Conservation (phyloP, 805 yeast genomes). For the Myxozyma lipomycoides region DNA sequence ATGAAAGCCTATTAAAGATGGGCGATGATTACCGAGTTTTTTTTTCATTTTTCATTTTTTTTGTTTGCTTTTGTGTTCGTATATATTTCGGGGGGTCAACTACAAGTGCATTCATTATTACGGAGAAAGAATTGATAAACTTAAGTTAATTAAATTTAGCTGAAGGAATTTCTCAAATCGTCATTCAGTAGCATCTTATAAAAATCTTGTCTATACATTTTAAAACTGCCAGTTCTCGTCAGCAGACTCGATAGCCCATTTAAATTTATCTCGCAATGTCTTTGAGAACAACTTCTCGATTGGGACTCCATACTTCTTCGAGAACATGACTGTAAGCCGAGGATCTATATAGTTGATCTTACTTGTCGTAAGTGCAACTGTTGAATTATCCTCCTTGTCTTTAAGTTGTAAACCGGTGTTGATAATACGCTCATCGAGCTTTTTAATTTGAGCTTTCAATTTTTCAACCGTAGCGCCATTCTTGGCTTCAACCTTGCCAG, state of each 20-base stretch:
- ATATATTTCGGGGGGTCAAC: too few species aligned
- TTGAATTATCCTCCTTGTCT: constrained; percentile 91
- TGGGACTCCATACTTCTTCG: constrained; percentile 82
- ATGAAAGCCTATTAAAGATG: background rate
- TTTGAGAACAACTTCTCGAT: constrained; percentile 88
- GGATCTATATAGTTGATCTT: constrained; percentile 96
- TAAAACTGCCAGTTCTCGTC: constrained; percentile 85
- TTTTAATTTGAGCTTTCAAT: constrained; percentile 64
- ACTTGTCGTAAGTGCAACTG: constrained; percentile 88
- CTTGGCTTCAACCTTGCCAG: constrained; percentile 52
- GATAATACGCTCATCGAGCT: constrained; percentile 63
- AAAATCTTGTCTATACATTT: too few species aligned
- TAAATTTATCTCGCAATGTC: constrained; percentile 85
- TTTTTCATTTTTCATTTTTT: background rate
- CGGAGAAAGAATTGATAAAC: too few species aligned
- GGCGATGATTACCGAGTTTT: background rate
- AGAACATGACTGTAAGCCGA: constrained; percentile 79
- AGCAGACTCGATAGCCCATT: constrained; percentile 91
- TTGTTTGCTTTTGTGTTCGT: background rate
- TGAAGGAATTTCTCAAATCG: too few species aligned
- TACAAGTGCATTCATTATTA: too few species aligned
- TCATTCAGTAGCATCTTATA: too few species aligned
- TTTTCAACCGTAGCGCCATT: constrained; percentile 58
- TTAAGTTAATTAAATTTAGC: too few species aligned
- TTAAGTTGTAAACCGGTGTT: constrained; percentile 70